Evolutionary conservation across 1,284 basidiomycete genomes (phyloP).

Genomic region (Pseudozyma pruni): DNA sequence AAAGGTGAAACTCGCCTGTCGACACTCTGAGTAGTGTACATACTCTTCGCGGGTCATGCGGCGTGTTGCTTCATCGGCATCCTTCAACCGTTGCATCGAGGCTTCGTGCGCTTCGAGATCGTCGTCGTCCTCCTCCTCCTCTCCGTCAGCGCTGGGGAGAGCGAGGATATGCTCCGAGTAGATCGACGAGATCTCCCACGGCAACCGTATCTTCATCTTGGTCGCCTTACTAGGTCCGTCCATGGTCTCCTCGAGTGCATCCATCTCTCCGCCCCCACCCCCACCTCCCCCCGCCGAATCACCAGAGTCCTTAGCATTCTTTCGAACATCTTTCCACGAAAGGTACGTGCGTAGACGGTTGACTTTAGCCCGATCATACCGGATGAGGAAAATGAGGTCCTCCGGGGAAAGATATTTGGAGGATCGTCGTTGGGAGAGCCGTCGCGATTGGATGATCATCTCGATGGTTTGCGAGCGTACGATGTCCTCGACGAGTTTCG

Average conservation of each 20-base stretch:
- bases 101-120: conserved; percentile 96
- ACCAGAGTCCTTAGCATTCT: conserved; percentile 83
- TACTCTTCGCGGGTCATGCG: conserved; percentile 98
- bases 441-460: conserved; percentile 88
- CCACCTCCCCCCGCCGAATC: conserved; percentile 74
- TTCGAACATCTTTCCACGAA: conserved; percentile 98
- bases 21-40: conserved; percentile 95
- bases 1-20: conserved; percentile 96
- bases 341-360: conserved; percentile 91
- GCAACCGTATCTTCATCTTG: conserved; percentile 92
- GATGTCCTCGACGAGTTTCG: conserved; percentile 92
- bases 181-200: conserved; percentile 93
- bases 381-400: conserved; percentile 94
- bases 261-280: conserved; percentile 30
- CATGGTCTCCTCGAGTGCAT: conserved; percentile 40
- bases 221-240: conserved; percentile 76
- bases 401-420: conserved; percentile 88
- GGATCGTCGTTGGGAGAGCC: conserved; percentile 81
- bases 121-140: conserved; percentile 86
- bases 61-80: conserved; percentile 93
- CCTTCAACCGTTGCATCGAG: conserved; percentile 79
- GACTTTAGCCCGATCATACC: conserved; percentile 92
- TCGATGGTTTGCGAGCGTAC: conserved; percentile 93
- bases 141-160: conserved; percentile 80
- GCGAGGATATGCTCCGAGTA: conserved; percentile 74